Evolutionary conservation across 495 filamentous ascomycete genomes (phyloP).

Genomic region (Aspergillus hancockii): DNA sequence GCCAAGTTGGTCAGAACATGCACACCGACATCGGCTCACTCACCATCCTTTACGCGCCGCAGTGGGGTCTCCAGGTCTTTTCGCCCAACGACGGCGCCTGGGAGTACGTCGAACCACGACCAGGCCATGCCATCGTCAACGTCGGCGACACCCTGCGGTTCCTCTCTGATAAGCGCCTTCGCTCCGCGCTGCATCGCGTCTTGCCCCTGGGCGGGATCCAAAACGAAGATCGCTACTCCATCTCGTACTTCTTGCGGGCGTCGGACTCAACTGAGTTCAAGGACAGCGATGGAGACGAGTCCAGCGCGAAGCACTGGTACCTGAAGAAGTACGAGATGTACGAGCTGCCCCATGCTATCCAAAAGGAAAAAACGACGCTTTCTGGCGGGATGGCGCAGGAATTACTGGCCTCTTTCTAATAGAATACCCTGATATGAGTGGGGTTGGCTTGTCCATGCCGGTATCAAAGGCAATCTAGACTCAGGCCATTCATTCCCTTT

Average conservation of each 20-base stretch:
- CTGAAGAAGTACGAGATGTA: slow-evolving; percentile 58
- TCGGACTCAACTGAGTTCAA: slow-evolving; percentile 54
- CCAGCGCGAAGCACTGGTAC: slow-evolving; percentile 55
- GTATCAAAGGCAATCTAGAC: too few species aligned
- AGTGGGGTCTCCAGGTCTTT: slow-evolving; percentile 59
- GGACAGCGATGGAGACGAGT: slow-evolving; percentile 48
- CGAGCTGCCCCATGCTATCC: slow-evolving; percentile 14
- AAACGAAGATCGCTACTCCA: slow-evolving; percentile 51
- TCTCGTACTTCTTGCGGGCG: slow-evolving; percentile 58
- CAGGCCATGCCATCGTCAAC: slow-evolving; percentile 54
- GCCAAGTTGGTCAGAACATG: slow-evolving; percentile 48
- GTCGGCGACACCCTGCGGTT: slow-evolving; percentile 60
- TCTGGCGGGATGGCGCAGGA: slow-evolving; percentile 19
- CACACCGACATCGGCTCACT: slow-evolving; percentile 62
- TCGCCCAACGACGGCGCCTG: slow-evolving; percentile 47
- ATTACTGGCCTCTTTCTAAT: neutral
- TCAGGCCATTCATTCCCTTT: too few species aligned
- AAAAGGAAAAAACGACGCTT: slow-evolving; percentile 15
- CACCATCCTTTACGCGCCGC: slow-evolving; percentile 56
- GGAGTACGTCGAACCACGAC: slow-evolving; percentile 52
- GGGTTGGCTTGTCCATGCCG: too few species aligned
- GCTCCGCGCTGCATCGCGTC: slow-evolving; percentile 57
- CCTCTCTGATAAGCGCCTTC: slow-evolving; percentile 48
- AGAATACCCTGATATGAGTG: too few species aligned
- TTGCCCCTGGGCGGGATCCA: slow-evolving; percentile 35